Evolutionary conservation across 306 rosid species (phyloP), one percentile per base, ranked within the genome.

Genomic region (Prunus kanzakura): DNA sequence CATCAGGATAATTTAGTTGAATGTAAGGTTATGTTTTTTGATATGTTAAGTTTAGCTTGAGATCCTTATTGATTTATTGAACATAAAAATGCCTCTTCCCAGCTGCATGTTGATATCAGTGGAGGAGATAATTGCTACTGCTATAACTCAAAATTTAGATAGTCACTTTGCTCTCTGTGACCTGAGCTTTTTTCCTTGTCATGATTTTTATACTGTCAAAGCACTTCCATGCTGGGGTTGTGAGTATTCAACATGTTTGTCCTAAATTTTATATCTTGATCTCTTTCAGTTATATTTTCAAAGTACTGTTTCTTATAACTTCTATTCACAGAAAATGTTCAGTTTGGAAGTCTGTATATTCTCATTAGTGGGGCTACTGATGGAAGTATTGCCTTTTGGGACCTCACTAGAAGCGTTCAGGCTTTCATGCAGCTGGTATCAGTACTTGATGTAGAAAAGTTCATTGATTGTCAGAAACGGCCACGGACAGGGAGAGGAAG

Each of bases 401-500:
- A 95, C 83, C 76, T 92, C 77, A 92, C 88, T 45, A 87, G 69
- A 82, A 86, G 85, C 54, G 52, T 92, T 72, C 89, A 88, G 84
- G 88, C 90, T 82, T 95, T 90, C 82, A 87, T 90, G 91, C 87
- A 15, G 68, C 72, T 75, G 71, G 81, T 92, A 67, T 92, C 89
- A 11, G 83, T 75, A 80, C 86, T 79, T 77, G 75, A 83, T 64
- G 70, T 84, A 54, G 96, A 88, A 81, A 85, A 81, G 71, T 77
- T 83, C 56, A 82, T 90, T 77, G 92, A 92, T 75, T 85, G 86
- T 83, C 99, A 91, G 70, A 95, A 87, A 76, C 90, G 97, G 70
- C 99, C 97, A 55, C 89, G 88, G 23, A 92, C 99, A 2, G 99
- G 99, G 73, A 89, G 97, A 78, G 99, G 97, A 73, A 95, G 99